phyloP scores from a whole-genome alignment of 805 yeast genomes.

The Saccharomyces paradoxus region DNA sequence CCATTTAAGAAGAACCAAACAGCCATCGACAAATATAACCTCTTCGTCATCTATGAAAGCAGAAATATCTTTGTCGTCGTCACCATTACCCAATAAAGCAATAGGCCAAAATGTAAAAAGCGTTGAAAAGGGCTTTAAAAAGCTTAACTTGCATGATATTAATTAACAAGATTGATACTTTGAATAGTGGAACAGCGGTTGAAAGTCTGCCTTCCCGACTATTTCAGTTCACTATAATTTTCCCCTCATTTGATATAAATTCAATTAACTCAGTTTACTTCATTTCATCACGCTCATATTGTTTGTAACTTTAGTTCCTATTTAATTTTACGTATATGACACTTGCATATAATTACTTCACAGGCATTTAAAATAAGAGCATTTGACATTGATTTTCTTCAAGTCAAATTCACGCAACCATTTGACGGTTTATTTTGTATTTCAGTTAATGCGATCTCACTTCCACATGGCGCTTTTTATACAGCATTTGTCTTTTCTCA shows the following conservation, averaged over 20 bases:
- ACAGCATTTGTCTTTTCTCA: neutral
- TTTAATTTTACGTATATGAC: neutral
- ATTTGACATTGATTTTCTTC: neutral
- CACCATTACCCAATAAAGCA: neutral
- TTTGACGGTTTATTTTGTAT: no score
- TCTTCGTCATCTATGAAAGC: neutral
- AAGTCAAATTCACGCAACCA: neutral
- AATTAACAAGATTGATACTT: neutral
- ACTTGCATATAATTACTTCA: neutral
- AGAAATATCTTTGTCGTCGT: neutral
- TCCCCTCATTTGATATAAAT: neutral
- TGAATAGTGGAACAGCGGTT: neutral
- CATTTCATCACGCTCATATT: neutral
- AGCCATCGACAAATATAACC: neutral
- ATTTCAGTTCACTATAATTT: neutral
- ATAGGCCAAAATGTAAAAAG: neutral
- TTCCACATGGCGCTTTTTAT: neutral
- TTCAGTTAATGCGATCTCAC: neutral
- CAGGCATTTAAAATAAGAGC: neutral
- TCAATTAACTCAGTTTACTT: neutral
- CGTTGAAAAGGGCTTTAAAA: neutral
- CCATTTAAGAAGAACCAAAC: neutral
- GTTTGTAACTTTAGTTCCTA: neutral
- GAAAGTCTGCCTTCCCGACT: neutral
- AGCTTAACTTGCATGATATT: neutral